phyloP scores from a whole-genome alignment of 2,329 filamentous ascomycete genomes.

The Zymoseptoria crescenta region DNA sequence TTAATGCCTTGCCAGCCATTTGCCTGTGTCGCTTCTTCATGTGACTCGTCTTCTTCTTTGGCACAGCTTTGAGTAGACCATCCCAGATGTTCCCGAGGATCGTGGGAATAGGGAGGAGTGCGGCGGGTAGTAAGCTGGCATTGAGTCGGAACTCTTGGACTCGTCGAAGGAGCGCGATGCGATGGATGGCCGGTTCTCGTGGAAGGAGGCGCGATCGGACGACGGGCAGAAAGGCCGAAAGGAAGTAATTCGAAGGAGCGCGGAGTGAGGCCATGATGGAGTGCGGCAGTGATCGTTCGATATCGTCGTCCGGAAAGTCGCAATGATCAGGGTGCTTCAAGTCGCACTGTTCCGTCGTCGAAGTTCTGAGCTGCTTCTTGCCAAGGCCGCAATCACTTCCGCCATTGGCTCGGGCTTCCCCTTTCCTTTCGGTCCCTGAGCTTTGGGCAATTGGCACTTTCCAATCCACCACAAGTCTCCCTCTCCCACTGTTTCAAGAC shows the following conservation, averaged over 20 bases:
- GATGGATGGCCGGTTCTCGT: constrained; percentile 38
- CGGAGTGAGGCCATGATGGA: constrained; percentile 33
- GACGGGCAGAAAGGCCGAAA: constrained; percentile 48
- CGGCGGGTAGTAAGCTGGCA: constrained; percentile 39
- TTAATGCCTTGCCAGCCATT: constrained; percentile 89
- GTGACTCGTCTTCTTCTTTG: constrained; percentile 98
- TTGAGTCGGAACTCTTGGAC: constrained; percentile 36
- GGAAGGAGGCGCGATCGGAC: constrained; percentile 37
- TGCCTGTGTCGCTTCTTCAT: constrained; percentile 89
- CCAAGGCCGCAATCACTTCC: not conserved
- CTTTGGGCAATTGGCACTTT: not conserved
- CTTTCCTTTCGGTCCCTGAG: not conserved
- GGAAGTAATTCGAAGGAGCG: constrained; percentile 34
- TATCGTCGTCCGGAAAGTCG: not conserved
- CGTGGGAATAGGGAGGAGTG: constrained; percentile 58
- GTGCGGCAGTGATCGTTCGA: not conserved
- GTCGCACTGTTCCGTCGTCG: no score
- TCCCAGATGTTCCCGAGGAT: constrained; percentile 86
- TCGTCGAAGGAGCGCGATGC: constrained; percentile 37
- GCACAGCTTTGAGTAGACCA: constrained; percentile 80
- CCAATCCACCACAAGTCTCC: not conserved
- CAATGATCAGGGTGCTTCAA: no score
- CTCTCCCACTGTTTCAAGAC: not conserved
- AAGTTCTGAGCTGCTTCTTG: not conserved
- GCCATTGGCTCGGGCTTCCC: not conserved